These are phyloP conservation scores for Candida cerambycidarum DNA, from an alignment of 805 yeast species.

Conservation along the genomic window DNA sequence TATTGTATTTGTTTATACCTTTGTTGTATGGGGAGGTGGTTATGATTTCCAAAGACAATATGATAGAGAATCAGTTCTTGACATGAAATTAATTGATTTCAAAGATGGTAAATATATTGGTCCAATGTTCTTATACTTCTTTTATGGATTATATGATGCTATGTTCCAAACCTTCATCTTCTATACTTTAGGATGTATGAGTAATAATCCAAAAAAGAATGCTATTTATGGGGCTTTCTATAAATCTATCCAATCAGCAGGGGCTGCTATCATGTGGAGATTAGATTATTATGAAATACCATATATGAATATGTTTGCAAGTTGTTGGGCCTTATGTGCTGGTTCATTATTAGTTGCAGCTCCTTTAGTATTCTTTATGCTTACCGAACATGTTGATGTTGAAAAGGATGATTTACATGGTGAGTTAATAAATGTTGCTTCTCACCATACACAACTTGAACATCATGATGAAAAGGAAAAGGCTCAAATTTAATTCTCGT, in stretches of 20 bases:
- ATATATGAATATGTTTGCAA: constrained; percentile 42
- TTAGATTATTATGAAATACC: constrained; percentile 43
- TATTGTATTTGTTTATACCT: constrained; percentile 36
- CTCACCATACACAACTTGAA: constrained; percentile 4
- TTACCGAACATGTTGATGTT: constrained; percentile 43
- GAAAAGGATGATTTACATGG: constrained; percentile 30
- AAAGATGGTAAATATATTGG: constrained; percentile 50
- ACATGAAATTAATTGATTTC: constrained; percentile 42
- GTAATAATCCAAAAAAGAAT: constrained; percentile 55
- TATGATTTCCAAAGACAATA: constrained; percentile 44
- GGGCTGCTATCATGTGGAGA: constrained; percentile 62
- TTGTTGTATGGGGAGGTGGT: constrained; percentile 63
- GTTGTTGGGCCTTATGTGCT: constrained; percentile 52
- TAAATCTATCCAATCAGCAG: constrained; percentile 64
- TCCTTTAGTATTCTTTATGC: constrained; percentile 45
- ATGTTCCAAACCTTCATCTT: constrained; percentile 57
- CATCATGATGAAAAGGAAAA: constrained; percentile 1
- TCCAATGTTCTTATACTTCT: constrained; percentile 61
- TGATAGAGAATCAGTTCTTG: constrained; percentile 30
- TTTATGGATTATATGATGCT: constrained; percentile 61
- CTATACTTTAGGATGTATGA: constrained; percentile 59
- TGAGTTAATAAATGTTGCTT: constrained; percentile 4
- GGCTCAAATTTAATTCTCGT: constrained; percentile 5
- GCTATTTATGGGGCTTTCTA: constrained; percentile 62
- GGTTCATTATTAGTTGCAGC: constrained; percentile 50